phyloP scores from a whole-genome alignment of 306 rosid species.

The Crotalaria pallida region DNA sequence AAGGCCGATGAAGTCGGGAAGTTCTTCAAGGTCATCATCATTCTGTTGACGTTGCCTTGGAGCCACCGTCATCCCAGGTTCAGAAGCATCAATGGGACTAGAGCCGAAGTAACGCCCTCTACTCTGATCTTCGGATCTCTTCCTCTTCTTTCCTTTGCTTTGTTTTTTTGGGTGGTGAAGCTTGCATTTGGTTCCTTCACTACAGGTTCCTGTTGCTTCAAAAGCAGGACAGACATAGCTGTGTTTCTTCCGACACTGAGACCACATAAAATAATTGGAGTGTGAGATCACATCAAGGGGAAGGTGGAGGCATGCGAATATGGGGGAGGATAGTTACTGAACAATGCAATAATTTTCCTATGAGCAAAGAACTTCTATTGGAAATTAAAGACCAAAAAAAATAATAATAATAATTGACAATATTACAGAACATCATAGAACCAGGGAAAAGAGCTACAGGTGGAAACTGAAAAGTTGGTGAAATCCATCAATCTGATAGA shows the following conservation, averaged over 20 bases:
- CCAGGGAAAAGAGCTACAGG: not conserved
- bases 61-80: slow-evolving; percentile 22
- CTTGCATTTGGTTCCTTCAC: slow-evolving; percentile 67
- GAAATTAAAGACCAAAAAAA: not conserved
- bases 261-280: slow-evolving; percentile 29
- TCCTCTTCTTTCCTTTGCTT: slow-evolving; percentile 68
- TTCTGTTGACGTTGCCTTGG: slow-evolving; percentile 26
- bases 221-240: slow-evolving; percentile 75
- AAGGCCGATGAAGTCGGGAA: slow-evolving; percentile 52
- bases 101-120: slow-evolving; percentile 73
- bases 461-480: not conserved
- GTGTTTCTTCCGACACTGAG: slow-evolving; percentile 95
- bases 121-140: slow-evolving; percentile 44
- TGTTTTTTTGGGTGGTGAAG: slow-evolving; percentile 80
- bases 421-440: not conserved
- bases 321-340: not conserved
- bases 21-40: slow-evolving; percentile 19
- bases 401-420: not conserved
- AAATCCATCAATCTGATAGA: not conserved
- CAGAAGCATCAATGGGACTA: slow-evolving; percentile 22
- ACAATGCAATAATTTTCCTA: not conserved
- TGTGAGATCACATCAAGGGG: not conserved
- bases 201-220: slow-evolving; percentile 78
- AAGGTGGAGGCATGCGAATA: not conserved
- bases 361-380: not conserved